These are phyloP conservation scores for Trametes sp. DNA, from an alignment of 1,284 basidiomycete species.

Conservation along the genomic window DNA sequence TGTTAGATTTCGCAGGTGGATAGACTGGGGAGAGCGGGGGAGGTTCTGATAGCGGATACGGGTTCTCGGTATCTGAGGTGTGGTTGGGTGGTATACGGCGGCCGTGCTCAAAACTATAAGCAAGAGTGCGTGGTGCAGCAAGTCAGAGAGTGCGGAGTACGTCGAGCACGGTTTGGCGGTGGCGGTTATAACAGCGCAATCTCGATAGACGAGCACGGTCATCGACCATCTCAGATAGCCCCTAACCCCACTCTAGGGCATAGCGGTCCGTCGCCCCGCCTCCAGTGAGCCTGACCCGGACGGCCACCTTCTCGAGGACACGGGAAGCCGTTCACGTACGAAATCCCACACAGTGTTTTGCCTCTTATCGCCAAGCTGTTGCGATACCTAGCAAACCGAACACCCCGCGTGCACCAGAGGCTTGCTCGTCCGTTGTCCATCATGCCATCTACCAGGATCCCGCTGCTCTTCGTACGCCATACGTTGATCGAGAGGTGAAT, in stretches of 20 bases:
- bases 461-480: conserved; percentile 21
- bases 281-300: not conserved
- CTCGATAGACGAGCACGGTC: conserved; percentile 7
- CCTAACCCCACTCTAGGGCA: conserved; percentile 11
- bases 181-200: conserved; percentile 7
- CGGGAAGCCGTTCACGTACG: not conserved
- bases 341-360: conserved; percentile 2
- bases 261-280: conserved; percentile 4
- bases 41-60: not conserved
- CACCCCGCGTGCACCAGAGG: not conserved
- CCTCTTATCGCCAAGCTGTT: conserved; percentile 18
- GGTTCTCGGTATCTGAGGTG: not conserved
- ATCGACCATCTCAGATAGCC: conserved; percentile 22
- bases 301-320: not conserved
- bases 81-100: no score
- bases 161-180: not conserved
- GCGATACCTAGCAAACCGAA: not conserved
- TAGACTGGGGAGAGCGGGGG: not conserved
- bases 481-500: no score
- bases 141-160: not conserved
- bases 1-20: not conserved
- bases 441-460: conserved; percentile 24
- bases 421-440: not conserved
- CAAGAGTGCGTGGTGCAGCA: not conserved
- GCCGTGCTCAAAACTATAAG: no score